Evolutionary conservation across 352 stramenopile genomes (phyloP), one percentile per base, ranked within the genome.

Genomic region (Globisporangium camurandrum): DNA sequence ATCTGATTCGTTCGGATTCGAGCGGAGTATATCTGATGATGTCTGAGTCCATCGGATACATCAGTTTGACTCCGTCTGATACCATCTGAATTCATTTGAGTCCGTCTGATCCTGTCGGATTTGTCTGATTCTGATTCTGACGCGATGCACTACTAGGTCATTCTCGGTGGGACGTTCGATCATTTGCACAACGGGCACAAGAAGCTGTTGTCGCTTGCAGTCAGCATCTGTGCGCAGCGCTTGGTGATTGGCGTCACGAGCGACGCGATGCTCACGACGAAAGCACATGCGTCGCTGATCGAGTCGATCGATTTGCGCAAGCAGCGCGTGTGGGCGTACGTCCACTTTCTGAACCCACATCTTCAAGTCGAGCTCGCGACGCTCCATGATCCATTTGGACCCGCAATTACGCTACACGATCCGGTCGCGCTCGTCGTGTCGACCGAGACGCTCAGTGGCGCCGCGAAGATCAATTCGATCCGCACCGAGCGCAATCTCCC

Each of bases 111-210:
- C 8, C 30, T 12, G 30, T 14, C 8, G 31, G 3, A 3, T 10
- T 37, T 16, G 8, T 2, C 3, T 54, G 33, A 23, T 34, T 45
- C 6, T 41, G 19, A 28, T 9, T 27, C n/a, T 27, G 38, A 26
- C 38, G 9, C n/a, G 24, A 27, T 27, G 38, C 5, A 27, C 22
- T 49, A 23, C 0, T 34, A 64, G 51, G 68, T 89, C 20, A 62
- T 90, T 36, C 61, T 95, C 14, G 84, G 84, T 31, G 87, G 87
- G 31, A 96, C 84, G 27, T 96, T 96, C 57, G 87, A 96, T 57
- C 77, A 92, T 45, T 67, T 96, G 26, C 87, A 96, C 67, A 95
- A 93, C 46, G 87, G 87, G 17, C 87, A 96, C 71, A 95, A 91
- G 64, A 95, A 95, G 54, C 57, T 96, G 19, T 66, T 96, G 23